Evolutionary conservation across 2,329 filamentous ascomycete genomes (phyloP), one percentile per base, ranked within the genome.

Genomic region (Claviceps maximensis): DNA sequence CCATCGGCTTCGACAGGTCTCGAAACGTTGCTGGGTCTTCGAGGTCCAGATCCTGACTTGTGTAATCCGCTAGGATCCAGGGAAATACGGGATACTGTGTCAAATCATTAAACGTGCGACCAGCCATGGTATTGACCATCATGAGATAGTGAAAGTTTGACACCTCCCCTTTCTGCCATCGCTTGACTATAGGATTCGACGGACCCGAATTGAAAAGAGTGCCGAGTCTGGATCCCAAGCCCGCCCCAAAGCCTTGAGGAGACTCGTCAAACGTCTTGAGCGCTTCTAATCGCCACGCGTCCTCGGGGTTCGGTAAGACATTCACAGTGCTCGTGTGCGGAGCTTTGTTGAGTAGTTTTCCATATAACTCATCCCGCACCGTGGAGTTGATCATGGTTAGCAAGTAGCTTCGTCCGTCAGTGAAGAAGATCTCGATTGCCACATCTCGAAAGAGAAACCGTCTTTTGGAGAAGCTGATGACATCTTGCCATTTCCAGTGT

Each of bases 111-210:
- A 98, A 98, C 0, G 93, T 97, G 51, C 93, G 78, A 2, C 93
- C 93, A 29, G 94, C 94, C 79, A 98, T 88, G 0, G 93, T 97
- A 64, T 98, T 98, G 63, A 98, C 83, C 55, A 96, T 83, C 91
- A 98, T 98, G 38, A 98, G 78, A 64, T 98, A 98, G 67, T 97
- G 89, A 62, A 98, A 98, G 67, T 98, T 98, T 15, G 91, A 97
- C 49, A 97, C 89, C 62, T 98, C 93, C 13, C 94, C 93, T 64
- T 84, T 86, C 55, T 93, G 79, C 93, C 93, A 98, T 65, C 84
- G 85, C 58, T 86, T 84, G 62, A 93, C 95, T 9, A 89, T 83
- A 10, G 90, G 87, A 58, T 89, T 90, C 67, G 86, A 86, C 0
- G 87, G 79, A 0, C 82, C 83, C 23, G 89, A 80, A 58, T 89